A percentile compares a stretch with the other conserved stretches of the same genome.
Evolutionary conservation across 495 filamentous ascomycete genomes (phyloP).

Genomic region (Neurospora hispaniola): DNA sequence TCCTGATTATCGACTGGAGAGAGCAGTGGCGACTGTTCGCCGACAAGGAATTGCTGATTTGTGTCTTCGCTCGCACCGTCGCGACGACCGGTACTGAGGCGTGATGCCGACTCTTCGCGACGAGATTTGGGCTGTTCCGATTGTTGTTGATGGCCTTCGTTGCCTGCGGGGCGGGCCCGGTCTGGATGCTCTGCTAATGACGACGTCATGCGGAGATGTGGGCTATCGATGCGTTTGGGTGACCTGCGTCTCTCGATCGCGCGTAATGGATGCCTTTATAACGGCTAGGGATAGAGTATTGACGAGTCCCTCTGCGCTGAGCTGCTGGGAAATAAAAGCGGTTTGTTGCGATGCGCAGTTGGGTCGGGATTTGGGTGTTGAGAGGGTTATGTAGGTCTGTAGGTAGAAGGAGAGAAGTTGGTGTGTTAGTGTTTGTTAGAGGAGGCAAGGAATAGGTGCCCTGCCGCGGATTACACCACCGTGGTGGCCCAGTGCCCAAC

Average conservation of each 20-base stretch:
- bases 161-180: slow-evolving; percentile 19
- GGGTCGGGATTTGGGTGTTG: background rate
- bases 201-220: slow-evolving; percentile 27
- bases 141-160: slow-evolving; percentile 6
- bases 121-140: background rate
- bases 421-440: background rate
- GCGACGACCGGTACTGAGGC: background rate
- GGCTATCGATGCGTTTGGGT: slow-evolving; percentile 5
- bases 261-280: background rate
- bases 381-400: background rate
- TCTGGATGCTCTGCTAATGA: slow-evolving; percentile 19
- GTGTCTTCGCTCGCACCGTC: background rate
- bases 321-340: background rate
- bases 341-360: background rate
- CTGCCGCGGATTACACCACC: background rate
- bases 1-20: slow-evolving; percentile 33
- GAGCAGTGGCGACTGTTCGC: slow-evolving; percentile 52
- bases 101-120: background rate
- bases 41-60: slow-evolving; percentile 11
- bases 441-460: background rate
- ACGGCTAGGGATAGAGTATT: background rate
- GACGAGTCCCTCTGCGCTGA: background rate
- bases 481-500: background rate
- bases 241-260: slow-evolving; percentile 6
- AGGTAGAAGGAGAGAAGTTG: background rate